Evolutionary conservation across 768 basidiomycete genomes (phyloP).

Genomic region (Russula vinacea): DNA sequence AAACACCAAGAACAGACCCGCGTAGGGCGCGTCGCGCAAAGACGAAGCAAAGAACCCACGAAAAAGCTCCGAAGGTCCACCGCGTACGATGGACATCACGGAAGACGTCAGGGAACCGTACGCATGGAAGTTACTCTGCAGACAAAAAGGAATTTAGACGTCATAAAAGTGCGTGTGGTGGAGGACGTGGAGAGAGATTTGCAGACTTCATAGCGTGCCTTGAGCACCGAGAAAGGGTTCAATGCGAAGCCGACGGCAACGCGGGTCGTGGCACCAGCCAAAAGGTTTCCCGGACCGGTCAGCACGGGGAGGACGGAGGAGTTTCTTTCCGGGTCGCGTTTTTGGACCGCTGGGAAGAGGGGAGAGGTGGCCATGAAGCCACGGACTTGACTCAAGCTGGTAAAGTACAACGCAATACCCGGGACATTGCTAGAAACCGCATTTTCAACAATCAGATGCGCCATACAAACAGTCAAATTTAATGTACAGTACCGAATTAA

Average conservation of each 20-base stretch:
- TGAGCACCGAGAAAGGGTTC: conserved; percentile 88
- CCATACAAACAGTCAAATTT: neutral
- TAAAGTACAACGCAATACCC: conserved; percentile 91
- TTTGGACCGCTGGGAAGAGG: conserved; percentile 51
- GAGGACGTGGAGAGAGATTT: neutral
- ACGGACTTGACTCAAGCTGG: conserved; percentile 79
- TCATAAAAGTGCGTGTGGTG: neutral
- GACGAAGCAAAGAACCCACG: conserved; percentile 86
- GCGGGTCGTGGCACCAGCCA: conserved; percentile 82
- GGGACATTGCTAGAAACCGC: conserved; percentile 72
- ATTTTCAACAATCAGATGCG: neutral
- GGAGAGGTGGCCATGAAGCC: conserved; percentile 67
- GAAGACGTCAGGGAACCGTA: conserved; percentile 63
- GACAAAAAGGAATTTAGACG: neutral
- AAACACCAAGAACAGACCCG: conserved; percentile 82
- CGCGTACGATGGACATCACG: conserved; percentile 55
- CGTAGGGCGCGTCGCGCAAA: conserved; percentile 91
- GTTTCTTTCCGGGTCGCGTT: conserved; percentile 26
- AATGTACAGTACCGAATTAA: conserved; percentile 54
- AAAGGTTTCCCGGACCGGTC: conserved; percentile 72
- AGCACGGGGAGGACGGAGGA: conserved; percentile 66
- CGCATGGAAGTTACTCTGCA: conserved; percentile 71
- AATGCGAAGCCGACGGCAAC: conserved; percentile 77
- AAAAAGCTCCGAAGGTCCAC: conserved; percentile 76
- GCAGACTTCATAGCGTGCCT: conserved; percentile 86